Conservation (phyloP, 148 eudicot species). For the Nepenthes mirabilis region DNA sequence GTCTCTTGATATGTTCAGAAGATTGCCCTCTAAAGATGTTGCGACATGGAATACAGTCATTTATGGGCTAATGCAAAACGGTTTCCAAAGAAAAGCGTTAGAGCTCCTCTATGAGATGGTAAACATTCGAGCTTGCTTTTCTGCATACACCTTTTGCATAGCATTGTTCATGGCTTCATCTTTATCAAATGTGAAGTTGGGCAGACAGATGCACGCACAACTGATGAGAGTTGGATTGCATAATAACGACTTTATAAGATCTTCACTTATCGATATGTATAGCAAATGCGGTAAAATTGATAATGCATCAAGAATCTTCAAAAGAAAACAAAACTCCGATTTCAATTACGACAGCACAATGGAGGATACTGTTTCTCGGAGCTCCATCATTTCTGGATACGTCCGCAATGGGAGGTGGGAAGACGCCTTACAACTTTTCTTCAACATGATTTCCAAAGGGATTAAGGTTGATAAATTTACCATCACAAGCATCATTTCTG, state of each 20-base stretch:
- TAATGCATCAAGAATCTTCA: conserved; percentile 42
- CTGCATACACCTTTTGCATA: conserved; percentile 42
- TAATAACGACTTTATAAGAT: conserved; percentile 33
- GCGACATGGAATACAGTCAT: conserved; percentile 73
- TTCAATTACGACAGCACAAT: conserved; percentile 7
- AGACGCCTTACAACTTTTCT: conserved; percentile 50
- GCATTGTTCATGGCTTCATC: conserved; percentile 50
- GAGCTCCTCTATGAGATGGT: conserved; percentile 58
- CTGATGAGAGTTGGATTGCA: conserved; percentile 27
- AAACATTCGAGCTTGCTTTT: conserved; percentile 17
- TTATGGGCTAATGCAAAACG: conserved; percentile 52
- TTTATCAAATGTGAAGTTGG: conserved; percentile 33
- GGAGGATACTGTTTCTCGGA: conserved; percentile 31
- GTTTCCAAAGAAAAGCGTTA: conserved; percentile 31
- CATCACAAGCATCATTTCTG: conserved; percentile 49
- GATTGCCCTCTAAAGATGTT: conserved; percentile 38
- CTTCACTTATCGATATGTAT: conserved; percentile 69
- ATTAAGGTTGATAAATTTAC: conserved; percentile 44
- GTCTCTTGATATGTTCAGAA: conserved; percentile 43
- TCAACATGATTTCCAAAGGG: conserved; percentile 33
- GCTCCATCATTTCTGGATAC: conserved; percentile 55
- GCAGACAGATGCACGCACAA: conserved; percentile 56
- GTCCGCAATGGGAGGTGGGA: conserved; percentile 45
- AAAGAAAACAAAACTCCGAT: conserved; percentile 6
- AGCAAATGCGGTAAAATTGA: conserved; percentile 64